Base-by-base conservation (phyloP, 257 asterid species). In the Rehmannia glutinosa region DNA sequence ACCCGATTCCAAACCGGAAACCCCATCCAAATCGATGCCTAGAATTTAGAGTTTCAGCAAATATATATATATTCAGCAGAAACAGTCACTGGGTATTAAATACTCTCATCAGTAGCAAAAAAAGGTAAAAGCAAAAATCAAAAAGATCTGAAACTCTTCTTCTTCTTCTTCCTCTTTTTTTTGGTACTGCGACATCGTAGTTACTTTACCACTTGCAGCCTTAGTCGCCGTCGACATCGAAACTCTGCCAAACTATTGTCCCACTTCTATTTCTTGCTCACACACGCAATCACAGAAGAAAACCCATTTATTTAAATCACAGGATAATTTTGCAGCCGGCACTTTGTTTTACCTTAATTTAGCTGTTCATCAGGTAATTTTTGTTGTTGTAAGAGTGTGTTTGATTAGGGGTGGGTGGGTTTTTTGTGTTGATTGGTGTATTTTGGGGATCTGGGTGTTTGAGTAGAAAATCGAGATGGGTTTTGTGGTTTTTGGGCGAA, bases 361-460 rank as follows among this genome's bases (percentile, higher is more conserved):
- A 74, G 56, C 56, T 62, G 7, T 23, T 1, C 19, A 46, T 24
- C 27, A 33, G 80, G 79, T 75, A 28, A 51, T 2, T 45, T 62
- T 9, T 62, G n/a, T 63, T 3, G 24, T 53, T 62, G 4, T 11
- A 6, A 15, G 51, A 2, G 53, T 55, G 27, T 72, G 1, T 27
- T 20, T 33, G 61, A 21, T 45, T 16, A 16, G 38, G 49, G 77
- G 52, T 51, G 30, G 57, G 19, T 35, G 72, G 64, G 55, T 0
- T 63, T 69, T 56, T 27, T 13, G 49, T 52, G 30, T 58, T 51
- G 70, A 45, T 36, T 53, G 51, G 19, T 65, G 12, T 64, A 12
- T 64, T 66, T 46, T 20, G 24, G 72, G 80, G 86, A 81, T 77
- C 81, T 77, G 68, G 76, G 66, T 10, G 62, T 59, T 63, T 57